A percentile compares a stretch with the other conserved stretches of the same genome.
Conservation (phyloP, 1,139 yeast genomes). For the Debaryomyces coudertii region DNA sequence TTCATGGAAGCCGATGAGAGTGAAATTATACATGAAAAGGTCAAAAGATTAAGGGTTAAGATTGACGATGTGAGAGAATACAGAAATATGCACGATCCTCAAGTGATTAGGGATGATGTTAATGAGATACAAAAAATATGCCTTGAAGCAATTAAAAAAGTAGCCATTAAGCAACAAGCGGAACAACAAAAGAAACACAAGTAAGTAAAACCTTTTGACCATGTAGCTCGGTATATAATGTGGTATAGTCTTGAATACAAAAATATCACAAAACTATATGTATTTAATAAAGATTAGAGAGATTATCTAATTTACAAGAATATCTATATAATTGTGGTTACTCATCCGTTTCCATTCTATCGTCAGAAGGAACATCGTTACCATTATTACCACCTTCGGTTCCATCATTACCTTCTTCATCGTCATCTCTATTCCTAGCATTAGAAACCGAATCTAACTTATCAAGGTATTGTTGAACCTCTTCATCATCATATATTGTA, state of each 20-base stretch:
- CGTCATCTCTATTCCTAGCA: conserved; percentile 48
- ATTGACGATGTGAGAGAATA: conserved; percentile 49
- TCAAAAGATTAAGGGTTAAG: conserved; percentile 43
- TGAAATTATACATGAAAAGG: conserved; percentile 27
- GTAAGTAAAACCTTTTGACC: neutral
- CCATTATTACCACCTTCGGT: conserved; percentile 20
- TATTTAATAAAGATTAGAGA: neutral
- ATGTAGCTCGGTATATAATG: conserved; percentile 3
- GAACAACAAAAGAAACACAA: conserved; percentile 13
- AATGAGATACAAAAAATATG: conserved; percentile 55
- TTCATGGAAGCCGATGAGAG: conserved; percentile 43
- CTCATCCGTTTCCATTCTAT: conserved; percentile 61
- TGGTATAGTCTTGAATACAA: neutral
- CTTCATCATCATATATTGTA: conserved; percentile 82
- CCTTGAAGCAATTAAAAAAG: conserved; percentile 54
- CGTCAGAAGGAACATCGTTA: conserved; percentile 27
- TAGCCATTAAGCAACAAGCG: conserved; percentile 48
- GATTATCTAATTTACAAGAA: conserved; percentile 10
- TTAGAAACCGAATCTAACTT: conserved; percentile 64
- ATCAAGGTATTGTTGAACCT: conserved; percentile 79
- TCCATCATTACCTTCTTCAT: conserved; percentile 38
- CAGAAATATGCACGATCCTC: conserved; percentile 37
- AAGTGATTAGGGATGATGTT: conserved; percentile 44
- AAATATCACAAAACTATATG: conserved; percentile 3
- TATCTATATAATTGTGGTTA: conserved; percentile 16